These are phyloP conservation scores for Elaeis guineensis DNA, from an alignment of 176 grass and related monocot species.

Conservation along the genomic window DNA sequence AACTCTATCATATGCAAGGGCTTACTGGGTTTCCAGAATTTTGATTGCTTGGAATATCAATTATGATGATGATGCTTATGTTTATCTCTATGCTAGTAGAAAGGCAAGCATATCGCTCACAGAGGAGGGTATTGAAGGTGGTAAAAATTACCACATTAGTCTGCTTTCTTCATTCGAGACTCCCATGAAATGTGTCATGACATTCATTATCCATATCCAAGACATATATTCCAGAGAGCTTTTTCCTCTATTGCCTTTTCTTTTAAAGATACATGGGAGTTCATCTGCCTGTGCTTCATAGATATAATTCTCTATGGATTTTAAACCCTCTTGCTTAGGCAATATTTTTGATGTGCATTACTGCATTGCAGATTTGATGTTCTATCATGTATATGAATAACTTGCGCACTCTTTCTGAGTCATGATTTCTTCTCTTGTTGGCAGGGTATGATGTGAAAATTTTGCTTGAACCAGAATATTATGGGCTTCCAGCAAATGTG, in stretches of 20 bases:
- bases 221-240: too few species aligned
- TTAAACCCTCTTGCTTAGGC: too few species aligned
- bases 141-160: background rate
- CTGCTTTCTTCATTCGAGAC: background rate
- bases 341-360: too few species aligned
- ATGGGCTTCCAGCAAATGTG: conserved; percentile 56
- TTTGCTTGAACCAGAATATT: conserved; percentile 46
- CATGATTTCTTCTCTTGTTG: conserved; percentile 6
- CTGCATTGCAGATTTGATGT: too few species aligned
- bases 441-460: conserved; percentile 74
- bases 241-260: too few species aligned
- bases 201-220: too few species aligned
- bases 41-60: conserved; percentile 65
- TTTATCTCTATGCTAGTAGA: conserved; percentile 65
- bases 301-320: too few species aligned
- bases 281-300: too few species aligned
- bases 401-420: background rate
- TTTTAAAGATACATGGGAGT: too few species aligned
- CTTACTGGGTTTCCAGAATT: conserved; percentile 52
- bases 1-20: conserved; percentile 50
- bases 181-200: too few species aligned
- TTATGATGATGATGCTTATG: conserved; percentile 23
- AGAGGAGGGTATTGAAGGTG: conserved; percentile 49
- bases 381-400: too few species aligned
- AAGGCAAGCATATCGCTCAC: conserved; percentile 31